Conservation (phyloP, 306 rosid species). For the Pyrus pyrifolia region DNA sequence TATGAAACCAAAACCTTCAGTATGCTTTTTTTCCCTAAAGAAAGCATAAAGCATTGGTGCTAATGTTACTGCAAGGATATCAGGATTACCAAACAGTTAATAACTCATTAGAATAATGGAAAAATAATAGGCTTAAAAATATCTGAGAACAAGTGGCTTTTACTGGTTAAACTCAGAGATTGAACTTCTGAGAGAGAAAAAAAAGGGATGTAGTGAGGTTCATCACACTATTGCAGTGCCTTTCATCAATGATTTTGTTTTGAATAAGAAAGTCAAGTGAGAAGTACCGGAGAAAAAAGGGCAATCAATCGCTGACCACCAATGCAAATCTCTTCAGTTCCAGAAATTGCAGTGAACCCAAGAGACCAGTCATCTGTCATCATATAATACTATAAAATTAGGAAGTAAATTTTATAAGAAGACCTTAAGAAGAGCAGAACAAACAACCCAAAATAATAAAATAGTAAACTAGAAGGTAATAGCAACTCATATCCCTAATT, state of each 20-base stretch:
- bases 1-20: not conserved
- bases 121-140: not conserved
- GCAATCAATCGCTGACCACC: conserved; percentile 58
- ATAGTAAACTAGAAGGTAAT: not conserved
- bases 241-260: not conserved
- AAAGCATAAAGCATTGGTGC: not conserved
- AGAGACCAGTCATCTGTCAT: conserved; percentile 75
- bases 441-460: not conserved
- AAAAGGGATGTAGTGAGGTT: not conserved
- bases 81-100: not conserved
- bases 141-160: not conserved
- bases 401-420: not conserved
- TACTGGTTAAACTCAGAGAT: not conserved
- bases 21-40: not conserved
- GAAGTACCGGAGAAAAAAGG: conserved; percentile 67
- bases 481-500: not conserved
- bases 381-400: not conserved
- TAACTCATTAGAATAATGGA: not conserved
- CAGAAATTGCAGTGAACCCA: conserved; percentile 50
- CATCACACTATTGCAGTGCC: not conserved
- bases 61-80: not conserved
- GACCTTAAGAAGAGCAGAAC: not conserved
- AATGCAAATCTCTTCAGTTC: conserved; percentile 59
- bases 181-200: not conserved
- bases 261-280: not conserved